Conservation (phyloP, 1,139 yeast species). For the Petasospora fabianii region DNA sequence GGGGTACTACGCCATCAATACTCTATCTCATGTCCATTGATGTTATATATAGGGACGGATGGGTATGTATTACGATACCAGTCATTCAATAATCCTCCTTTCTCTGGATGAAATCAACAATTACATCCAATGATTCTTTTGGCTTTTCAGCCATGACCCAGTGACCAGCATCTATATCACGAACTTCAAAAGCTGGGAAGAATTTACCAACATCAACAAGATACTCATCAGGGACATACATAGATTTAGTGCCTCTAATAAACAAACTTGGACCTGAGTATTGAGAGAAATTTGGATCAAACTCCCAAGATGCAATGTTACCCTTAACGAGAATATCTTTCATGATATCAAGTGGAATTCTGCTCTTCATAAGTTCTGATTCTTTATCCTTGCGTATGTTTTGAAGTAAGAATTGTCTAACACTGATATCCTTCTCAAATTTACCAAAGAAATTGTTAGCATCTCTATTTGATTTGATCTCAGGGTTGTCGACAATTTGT, state of each 20-base stretch:
- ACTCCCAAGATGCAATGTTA: slow-evolving; percentile 76
- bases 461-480: slow-evolving; percentile 52
- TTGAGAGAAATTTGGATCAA: slow-evolving; percentile 47
- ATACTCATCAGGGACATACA: slow-evolving; percentile 83
- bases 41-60: too few relatives aligned
- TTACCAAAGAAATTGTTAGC: slow-evolving; percentile 63
- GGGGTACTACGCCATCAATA: too few relatives aligned
- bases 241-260: too few relatives aligned
- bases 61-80: too few relatives aligned
- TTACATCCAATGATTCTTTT: slow-evolving; percentile 54
- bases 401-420: slow-evolving; percentile 79
- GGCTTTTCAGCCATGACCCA: slow-evolving; percentile 89
- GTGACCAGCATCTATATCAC: slow-evolving; percentile 82
- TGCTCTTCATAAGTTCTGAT: slow-evolving; percentile 36
- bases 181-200: slow-evolving; percentile 74
- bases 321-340: slow-evolving; percentile 63
- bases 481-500: slow-evolving; percentile 42
- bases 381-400: slow-evolving; percentile 51
- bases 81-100: slow-evolving; percentile 44
- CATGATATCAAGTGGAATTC: slow-evolving; percentile 69
- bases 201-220: slow-evolving; percentile 69
- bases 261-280: too few relatives aligned
- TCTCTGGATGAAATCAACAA: slow-evolving; percentile 56
- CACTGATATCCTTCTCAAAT: slow-evolving; percentile 54
- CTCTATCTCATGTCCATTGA: too few relatives aligned